Evolutionary conservation across 495 filamentous ascomycete genomes (phyloP).

Genomic region (Podospora australis): DNA sequence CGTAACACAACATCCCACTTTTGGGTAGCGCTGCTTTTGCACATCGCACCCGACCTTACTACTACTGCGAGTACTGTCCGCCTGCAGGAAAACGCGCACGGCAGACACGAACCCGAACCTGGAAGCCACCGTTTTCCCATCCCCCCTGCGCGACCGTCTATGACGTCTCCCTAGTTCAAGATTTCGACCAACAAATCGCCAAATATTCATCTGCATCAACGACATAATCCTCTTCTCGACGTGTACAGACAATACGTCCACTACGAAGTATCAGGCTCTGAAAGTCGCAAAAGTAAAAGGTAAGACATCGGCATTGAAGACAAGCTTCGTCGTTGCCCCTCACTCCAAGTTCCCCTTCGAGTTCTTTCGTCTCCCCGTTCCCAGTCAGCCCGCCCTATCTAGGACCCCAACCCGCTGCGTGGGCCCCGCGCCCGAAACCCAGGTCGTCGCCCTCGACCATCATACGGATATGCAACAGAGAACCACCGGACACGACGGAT

Average conservation of each 20-base stretch:
- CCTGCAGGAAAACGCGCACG: neutral
- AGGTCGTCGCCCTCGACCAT: constrained; percentile 3
- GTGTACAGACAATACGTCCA: no score
- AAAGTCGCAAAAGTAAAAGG: neutral
- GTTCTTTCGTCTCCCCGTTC: no score
- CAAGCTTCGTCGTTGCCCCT: constrained; percentile 2
- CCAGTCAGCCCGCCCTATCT: constrained; percentile 3
- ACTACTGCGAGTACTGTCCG: no score
- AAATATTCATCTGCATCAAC: neutral
- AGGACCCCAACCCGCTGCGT: neutral
- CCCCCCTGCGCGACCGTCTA: no score
- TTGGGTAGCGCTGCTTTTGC: no score
- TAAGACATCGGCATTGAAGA: no score
- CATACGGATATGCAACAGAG: constrained; percentile 3
- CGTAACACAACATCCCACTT: no score
- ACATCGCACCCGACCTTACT: no score
- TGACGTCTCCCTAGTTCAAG: neutral
- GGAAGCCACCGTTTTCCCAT: neutral
- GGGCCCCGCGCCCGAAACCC: constrained; percentile 4
- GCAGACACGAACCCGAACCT: neutral
- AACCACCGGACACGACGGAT: neutral
- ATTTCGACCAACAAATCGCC: neutral
- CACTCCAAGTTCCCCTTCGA: neutral
- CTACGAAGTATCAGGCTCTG: no score
- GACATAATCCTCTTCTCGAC: neutral